Evolutionary conservation across 441 rosid genomes (phyloP), one percentile per base, ranked within the genome.

Genomic region (Sinapis alba): DNA sequence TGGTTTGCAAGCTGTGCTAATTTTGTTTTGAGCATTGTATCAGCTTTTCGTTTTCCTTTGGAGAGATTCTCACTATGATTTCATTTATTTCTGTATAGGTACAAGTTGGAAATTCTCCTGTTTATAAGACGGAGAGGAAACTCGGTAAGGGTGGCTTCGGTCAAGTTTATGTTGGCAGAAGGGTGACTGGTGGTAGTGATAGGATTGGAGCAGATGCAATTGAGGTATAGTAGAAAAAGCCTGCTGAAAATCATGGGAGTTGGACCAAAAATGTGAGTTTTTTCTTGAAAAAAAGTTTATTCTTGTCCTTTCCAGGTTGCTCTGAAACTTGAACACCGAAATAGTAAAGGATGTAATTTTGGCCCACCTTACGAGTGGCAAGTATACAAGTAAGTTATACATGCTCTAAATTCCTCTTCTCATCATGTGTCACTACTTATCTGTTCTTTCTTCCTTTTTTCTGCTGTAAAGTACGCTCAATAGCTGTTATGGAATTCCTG

Each of bases 301-400:
- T 36, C 7, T 19, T 71, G 66, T 71, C 74, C 38, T 65, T 78
- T 79, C 58, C 87, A 92, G 97, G 97, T 94, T 28, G 99, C 99
- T 30, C 84, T 94, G 81, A 94, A 94, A 81, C 87, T 94, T 71
- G 97, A 94, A 81, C 98, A 94, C 78, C 87, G 94, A 56, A 94
- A 90, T 74, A 94, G 97, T 79, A 94, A 94, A 87, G 97, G 98
- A 67, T 94, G 98, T 85, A 94, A 86, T 72, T 92, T 88, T 84
- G 97, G 98, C 68, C 98, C 97, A 68, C 98, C 97, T 56, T 94
- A 86, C 43, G 99, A 94, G 89, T 94, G 99, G 99, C 99, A 94
- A 84, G 99, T 92, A 62, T 94, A 94, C 87, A 92, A 82, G 98
- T 92, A 83, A 63, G 92, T 68, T 57, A 43, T 72, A 4, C 62